These are phyloP conservation scores for Rhododendron kiyosumense DNA, from an alignment of 148 eudicot species.

Conservation along the genomic window DNA sequence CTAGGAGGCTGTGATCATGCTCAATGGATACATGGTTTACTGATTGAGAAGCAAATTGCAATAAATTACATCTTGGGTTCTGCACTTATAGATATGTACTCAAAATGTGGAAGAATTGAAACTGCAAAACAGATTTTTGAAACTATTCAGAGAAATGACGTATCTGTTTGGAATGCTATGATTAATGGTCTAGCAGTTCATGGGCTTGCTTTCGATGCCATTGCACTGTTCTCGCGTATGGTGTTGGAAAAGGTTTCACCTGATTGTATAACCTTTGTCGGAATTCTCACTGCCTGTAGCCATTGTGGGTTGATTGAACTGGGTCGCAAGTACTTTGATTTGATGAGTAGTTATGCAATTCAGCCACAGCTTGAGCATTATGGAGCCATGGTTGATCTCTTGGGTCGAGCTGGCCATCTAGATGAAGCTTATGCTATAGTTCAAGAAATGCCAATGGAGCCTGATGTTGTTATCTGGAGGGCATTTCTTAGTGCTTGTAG, in stretches of 20 bases:
- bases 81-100: conserved; percentile 68
- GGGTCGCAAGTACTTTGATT: conserved; percentile 48
- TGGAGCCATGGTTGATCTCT: conserved; percentile 72
- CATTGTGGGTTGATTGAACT: conserved; percentile 52
- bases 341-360: conserved; percentile 39
- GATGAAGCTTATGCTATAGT: conserved; percentile 61
- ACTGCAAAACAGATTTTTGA: conserved; percentile 42
- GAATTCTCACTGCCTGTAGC: conserved; percentile 56
- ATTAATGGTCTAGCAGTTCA: conserved; percentile 59
- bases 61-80: conserved; percentile 44
- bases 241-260: conserved; percentile 39
- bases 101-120: conserved; percentile 68
- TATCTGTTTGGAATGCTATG: conserved; percentile 69
- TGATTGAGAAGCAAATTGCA: conserved; percentile 34
- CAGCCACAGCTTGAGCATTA: conserved; percentile 63
- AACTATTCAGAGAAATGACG: conserved; percentile 20
- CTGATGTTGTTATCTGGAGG: conserved; percentile 70
- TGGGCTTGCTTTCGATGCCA: conserved; percentile 65
- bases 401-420: conserved; percentile 49
- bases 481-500: conserved; percentile 65
- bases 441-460: conserved; percentile 56
- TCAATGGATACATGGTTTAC: conserved; percentile 45
- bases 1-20: conserved; percentile 56
- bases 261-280: conserved; percentile 54
- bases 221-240: conserved; percentile 46